Base-by-base conservation (phyloP, 192 early-diverging fungal species). In the Coemansia asiatica region DNA sequence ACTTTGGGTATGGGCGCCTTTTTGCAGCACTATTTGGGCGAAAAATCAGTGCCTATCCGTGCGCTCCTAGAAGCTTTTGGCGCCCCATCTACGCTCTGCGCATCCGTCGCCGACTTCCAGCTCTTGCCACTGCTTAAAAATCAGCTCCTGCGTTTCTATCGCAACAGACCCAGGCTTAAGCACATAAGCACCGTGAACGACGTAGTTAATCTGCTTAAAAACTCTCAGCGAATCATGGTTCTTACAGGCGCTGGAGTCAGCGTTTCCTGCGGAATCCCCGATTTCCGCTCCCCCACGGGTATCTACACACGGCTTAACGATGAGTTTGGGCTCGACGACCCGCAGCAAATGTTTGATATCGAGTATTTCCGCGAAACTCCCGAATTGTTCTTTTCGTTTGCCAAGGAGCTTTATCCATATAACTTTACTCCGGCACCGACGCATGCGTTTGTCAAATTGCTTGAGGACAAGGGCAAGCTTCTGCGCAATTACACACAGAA, bases 401-500 rank as follows among this genome's bases (percentile, higher is more conserved):
- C 95, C 1, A 85, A 86, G 68, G 92, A 96, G 71, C 90, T 96
- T 18, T 94, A 91, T 63, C 95, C 95, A 2, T 87, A 84, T 66
- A 95, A 95, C 57, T 94, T 93, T 69, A 85, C 74, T 35, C 96
- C 96, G 18, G 92, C 92, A 25, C 90, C 90, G 0, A 89, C 88
- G 6, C 96, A 98, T 70, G 70, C 83, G 35, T 98, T 98, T 80
- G 84, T 98, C 61, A 95, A 94, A 72, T 64, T 94, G 46, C 73
- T 98, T 10, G 95, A 98, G 67, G 83, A 90, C 7, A 79, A 91
- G 55, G 91, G 87, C 2, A 92, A 94, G 75, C 79, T 98, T 46
- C 67, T 98, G 23, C 82, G 95, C 56, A 97, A 97, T 65, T 98
- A 98, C 71, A 96, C 96, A 1, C 96, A 98, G 65, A 98, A 98